phyloP scores from a whole-genome alignment of 495 filamentous ascomycete genomes.

The Penicillium manginii region DNA sequence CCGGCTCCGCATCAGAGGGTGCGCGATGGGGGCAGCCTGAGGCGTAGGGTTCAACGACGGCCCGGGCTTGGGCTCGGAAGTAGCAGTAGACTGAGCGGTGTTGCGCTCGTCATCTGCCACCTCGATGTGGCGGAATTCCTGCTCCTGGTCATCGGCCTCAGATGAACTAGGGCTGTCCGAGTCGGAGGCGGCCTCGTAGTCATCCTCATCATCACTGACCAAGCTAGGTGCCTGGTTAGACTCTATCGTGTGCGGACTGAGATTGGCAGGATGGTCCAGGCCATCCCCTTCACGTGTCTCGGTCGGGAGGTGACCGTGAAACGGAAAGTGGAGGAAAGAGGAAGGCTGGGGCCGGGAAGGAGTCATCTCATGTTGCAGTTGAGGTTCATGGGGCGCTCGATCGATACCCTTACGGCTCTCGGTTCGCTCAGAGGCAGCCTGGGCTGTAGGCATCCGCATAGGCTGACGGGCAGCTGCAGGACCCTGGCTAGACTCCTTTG shows the following conservation, averaged over 20 bases:
- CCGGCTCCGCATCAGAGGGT: conserved; percentile 51
- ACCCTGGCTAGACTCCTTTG: conserved; percentile 35
- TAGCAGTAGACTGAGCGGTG: conserved; percentile 33
- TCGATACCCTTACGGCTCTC: conserved; percentile 60
- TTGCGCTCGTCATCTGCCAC: conserved; percentile 56
- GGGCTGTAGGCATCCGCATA: conserved; percentile 59
- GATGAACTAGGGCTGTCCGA: conserved; percentile 52
- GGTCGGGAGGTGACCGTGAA: neutral
- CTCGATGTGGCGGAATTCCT: conserved; percentile 55
- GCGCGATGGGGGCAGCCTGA: conserved; percentile 36
- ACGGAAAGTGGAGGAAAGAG: conserved; percentile 15
- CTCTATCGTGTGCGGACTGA: conserved; percentile 79
- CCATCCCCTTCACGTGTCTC: conserved; percentile 46
- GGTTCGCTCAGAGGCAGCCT: conserved; percentile 54
- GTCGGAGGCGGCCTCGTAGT: conserved; percentile 60
- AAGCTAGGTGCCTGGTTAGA: conserved; percentile 83
- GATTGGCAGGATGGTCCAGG: conserved; percentile 57
- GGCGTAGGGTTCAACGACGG: conserved; percentile 40
- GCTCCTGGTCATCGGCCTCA: conserved; percentile 48
- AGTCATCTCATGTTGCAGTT: conserved; percentile 30
- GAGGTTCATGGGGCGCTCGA: conserved; percentile 23
- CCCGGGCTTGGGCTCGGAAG: conserved; percentile 41
- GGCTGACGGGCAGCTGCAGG: conserved; percentile 48
- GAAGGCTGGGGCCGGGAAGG: conserved; percentile 36
- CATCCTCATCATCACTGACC: conserved; percentile 84